Evolutionary conservation across 169 alveolate genomes (phyloP), one percentile per base, ranked within the genome.

Genomic region (Eimeria brunetti): DNA sequence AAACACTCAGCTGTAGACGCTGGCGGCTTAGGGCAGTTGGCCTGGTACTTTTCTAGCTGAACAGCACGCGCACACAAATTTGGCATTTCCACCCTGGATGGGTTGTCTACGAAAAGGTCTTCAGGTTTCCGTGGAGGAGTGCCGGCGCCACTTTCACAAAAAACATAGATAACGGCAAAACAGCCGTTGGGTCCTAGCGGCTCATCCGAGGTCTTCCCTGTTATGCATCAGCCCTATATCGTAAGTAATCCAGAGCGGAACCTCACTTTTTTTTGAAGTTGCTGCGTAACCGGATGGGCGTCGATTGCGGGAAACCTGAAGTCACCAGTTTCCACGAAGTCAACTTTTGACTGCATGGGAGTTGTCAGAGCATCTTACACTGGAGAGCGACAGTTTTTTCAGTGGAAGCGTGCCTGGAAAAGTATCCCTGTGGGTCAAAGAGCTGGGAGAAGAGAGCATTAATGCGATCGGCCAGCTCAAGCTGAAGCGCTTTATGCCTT

Each of bases 31-130:
- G 91, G 91, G 60, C 91, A 85, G 49, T 85, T 85, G 38, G 91
- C 91, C 38, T 46, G 91, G 91, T 85, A 85, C 80, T 85, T 85
- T 16, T 85, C 91, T 62, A 85, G 62, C 91, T 85, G 91, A 85
- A 60, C 53, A 46, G 12, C 75, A 81, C 14, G 73, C 51, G 73
- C 64, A 81, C 49, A 3, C 9, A n/a, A 27, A 53, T 14, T 11
- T 81, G n/a, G 73, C 41, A 30, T 44, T 53, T 51, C 44, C 8
- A 24, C 41, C 41, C 16, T 44, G 88, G 41, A 44, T 9, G 0
- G 7, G n/a, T 58, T 27, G 8, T 64, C 36, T 69, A 8, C 27
- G 11, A 1, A 1, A 49, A 69, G 33, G 4, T 69, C 11, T 69
- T 11, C 49, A 69, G 9, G 24, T 33, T 69, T 16, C 80, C 51